These are phyloP conservation scores for Pyrrhoderma noxium DNA, from an alignment of 1,284 basidiomycete genomes.

Conservation along the genomic window DNA sequence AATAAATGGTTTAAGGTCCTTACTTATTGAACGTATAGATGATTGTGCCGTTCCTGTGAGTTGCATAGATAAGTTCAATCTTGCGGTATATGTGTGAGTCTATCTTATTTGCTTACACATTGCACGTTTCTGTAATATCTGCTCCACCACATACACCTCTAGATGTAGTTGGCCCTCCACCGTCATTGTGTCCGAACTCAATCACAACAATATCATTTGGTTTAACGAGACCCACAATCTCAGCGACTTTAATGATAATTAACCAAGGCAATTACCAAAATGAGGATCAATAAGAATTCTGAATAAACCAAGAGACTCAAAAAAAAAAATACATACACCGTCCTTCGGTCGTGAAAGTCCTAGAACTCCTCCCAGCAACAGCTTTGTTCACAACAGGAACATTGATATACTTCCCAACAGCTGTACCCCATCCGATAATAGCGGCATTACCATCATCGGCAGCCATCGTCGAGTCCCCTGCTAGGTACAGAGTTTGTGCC, in stretches of 20 bases:
- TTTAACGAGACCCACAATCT: constrained; percentile 12
- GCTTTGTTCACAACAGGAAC: constrained; percentile 39
- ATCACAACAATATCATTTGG: constrained; percentile 37
- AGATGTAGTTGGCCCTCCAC: constrained; percentile 24
- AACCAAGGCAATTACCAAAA: no score
- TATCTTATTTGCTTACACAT: constrained; percentile 6
- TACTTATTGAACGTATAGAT: constrained; percentile 9
- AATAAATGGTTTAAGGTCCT: not conserved
- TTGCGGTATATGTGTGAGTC: not conserved
- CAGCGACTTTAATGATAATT: not conserved
- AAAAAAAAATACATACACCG: constrained; percentile 21
- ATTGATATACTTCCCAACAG: constrained; percentile 34
- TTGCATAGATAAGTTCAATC: not conserved
- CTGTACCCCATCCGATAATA: constrained; percentile 40
- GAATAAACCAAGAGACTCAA: not conserved
- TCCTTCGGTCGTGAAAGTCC: constrained; percentile 41
- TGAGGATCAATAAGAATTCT: constrained; percentile 26
- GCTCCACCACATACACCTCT: constrained; percentile 23
- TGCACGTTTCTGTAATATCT: constrained; percentile 27
- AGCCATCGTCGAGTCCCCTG: constrained; percentile 39
- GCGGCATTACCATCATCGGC: constrained; percentile 22
- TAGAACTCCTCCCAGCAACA: constrained; percentile 38
- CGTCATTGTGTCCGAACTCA: constrained; percentile 42
- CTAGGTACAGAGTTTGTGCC: constrained; percentile 34
- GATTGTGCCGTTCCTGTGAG: constrained; percentile 1